These are phyloP conservation scores for Penicillium brevicompactum DNA, from an alignment of 2,329 filamentous ascomycete species.

Conservation along the genomic window DNA sequence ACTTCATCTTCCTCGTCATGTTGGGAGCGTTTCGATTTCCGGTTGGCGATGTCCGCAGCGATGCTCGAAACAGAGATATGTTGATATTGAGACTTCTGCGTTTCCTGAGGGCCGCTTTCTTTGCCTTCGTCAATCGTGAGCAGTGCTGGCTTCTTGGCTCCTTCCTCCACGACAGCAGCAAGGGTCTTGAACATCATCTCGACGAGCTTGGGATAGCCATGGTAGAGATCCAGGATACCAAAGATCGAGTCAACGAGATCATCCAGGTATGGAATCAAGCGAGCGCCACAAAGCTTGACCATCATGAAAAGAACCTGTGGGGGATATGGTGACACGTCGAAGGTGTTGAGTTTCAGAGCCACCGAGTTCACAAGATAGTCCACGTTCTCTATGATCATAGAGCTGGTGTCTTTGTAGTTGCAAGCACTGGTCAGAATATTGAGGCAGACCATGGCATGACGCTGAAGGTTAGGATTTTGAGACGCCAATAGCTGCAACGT, in stretches of 20 bases:
- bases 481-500: conserved; percentile 87
- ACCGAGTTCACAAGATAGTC: conserved; percentile 97
- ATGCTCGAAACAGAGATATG: conserved; percentile 37
- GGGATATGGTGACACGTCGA: conserved; percentile 88
- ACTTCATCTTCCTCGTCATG: conserved; percentile 22
- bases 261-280: conserved; percentile 82
- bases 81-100: conserved; percentile 34
- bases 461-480: conserved; percentile 65
- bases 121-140: conserved; percentile 47
- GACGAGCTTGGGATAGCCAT: conserved; percentile 85
- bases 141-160: conserved; percentile 58
- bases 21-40: conserved; percentile 34
- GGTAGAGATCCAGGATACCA: conserved; percentile 88
- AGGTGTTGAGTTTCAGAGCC: conserved; percentile 82
- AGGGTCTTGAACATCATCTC: conserved; percentile 83
- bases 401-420: conserved; percentile 71
- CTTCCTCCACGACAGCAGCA: conserved; percentile 80
- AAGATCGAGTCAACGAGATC: conserved; percentile 92
- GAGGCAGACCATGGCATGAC: conserved; percentile 79
- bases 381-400: conserved; percentile 84
- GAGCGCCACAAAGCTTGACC: conserved; percentile 80
- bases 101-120: conserved; percentile 24
- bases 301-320: conserved; percentile 93
- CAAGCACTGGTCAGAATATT: conserved; percentile 78
- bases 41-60: conserved; percentile 35